A percentile compares a stretch with the other conserved stretches of the same genome.
phyloP scores from a whole-genome alignment of 1,139 yeast species.

The Candida glucosophila region DNA sequence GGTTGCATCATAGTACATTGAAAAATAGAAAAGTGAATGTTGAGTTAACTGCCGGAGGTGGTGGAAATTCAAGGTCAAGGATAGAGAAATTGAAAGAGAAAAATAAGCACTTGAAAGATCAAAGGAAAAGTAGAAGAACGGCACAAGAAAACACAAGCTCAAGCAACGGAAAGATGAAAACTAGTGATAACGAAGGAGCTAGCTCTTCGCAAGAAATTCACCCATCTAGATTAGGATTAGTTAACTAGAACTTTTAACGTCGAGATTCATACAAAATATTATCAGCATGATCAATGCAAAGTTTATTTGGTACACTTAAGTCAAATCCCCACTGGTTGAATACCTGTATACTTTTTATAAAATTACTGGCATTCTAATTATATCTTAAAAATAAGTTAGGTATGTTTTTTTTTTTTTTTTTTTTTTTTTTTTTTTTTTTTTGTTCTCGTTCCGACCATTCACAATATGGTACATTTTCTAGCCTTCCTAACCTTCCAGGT shows the following conservation, averaged over 20 bases:
- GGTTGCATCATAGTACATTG: constrained; percentile 68
- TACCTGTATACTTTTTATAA: too few relatives aligned
- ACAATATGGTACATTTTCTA: constrained; percentile 43
- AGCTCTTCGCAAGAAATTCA: constrained; percentile 35
- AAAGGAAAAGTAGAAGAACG: constrained; percentile 44
- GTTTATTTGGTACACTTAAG: too few relatives aligned
- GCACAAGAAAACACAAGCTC: constrained; percentile 21
- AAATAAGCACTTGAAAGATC: constrained; percentile 64
- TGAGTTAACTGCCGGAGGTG: constrained; percentile 96
- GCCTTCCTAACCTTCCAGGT: constrained; percentile 34
- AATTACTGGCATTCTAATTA: too few relatives aligned
- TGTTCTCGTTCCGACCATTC: constrained; percentile 9
- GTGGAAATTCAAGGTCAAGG: constrained; percentile 77
- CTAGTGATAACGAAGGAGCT: constrained; percentile 6
- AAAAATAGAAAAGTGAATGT: constrained; percentile 78
- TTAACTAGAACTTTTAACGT: constrained; percentile 11
- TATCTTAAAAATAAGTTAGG: too few relatives aligned
- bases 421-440: too few relatives aligned
- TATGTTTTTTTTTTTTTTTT: too few relatives aligned
- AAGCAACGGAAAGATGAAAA: constrained; percentile 12
- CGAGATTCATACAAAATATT: too few relatives aligned
- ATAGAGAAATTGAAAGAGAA: constrained; percentile 66
- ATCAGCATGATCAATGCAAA: too few relatives aligned
- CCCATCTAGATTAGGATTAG: constrained; percentile 48
- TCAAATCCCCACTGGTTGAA: too few relatives aligned